Conservation (phyloP, 192 early-diverging fungal species). For the Entrophospora sp. region DNA sequence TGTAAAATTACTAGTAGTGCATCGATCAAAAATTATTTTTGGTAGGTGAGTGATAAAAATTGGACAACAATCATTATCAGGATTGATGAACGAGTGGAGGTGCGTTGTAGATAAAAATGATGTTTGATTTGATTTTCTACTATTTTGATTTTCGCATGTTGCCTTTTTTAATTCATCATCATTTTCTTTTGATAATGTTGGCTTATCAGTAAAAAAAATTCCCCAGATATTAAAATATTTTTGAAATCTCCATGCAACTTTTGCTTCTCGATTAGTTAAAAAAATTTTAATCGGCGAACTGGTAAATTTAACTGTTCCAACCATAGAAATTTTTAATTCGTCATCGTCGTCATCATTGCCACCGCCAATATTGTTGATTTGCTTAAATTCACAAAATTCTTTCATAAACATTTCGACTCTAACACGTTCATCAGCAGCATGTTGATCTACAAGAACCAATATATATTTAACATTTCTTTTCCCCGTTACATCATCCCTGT, state of each 20-base stretch:
- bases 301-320: constrained; percentile 34
- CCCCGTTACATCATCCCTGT: too few species aligned
- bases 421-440: constrained; percentile 71
- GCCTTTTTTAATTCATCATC: too few species aligned
- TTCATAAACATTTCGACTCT: constrained; percentile 49
- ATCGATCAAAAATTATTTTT: constrained; percentile 47
- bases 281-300: constrained; percentile 32
- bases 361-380: too few species aligned
- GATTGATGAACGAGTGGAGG: neutral
- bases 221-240: neutral
- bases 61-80: constrained; percentile 8
- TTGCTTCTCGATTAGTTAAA: constrained; percentile 31
- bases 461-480: neutral
- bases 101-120: neutral
- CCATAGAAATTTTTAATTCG: too few species aligned
- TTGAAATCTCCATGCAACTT: too few species aligned
- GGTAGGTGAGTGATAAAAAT: constrained; percentile 39
- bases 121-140: neutral
- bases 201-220: neutral
- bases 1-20: too few species aligned
- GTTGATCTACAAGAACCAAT: constrained; percentile 62
- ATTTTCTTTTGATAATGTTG: too few species aligned
- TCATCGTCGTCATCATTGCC: too few species aligned
- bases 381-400: constrained; percentile 20
- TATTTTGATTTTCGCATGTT: neutral